These are phyloP conservation scores for Arthroderma sp. DNA, from an alignment of 2,329 filamentous ascomycete genomes.

Conservation along the genomic window DNA sequence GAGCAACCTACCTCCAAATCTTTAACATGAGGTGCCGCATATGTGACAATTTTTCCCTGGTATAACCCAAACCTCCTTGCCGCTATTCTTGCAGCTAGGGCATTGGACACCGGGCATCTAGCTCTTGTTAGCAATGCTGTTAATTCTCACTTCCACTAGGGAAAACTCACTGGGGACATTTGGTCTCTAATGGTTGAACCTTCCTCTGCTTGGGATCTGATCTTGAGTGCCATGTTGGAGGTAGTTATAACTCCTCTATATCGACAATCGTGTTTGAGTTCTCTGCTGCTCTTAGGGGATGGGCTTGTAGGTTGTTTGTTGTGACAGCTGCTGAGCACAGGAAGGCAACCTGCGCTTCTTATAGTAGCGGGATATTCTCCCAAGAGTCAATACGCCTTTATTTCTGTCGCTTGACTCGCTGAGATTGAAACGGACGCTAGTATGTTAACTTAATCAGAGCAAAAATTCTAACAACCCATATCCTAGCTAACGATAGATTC, in stretches of 20 bases:
- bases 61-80: constrained; percentile 33
- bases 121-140: not conserved
- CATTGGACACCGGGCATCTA: constrained; percentile 35
- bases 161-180: constrained; percentile 10
- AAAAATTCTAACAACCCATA: too few relatives aligned
- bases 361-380: too few relatives aligned
- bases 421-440: too few relatives aligned
- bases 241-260: not conserved
- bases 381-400: too few relatives aligned
- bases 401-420: too few relatives aligned
- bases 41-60: constrained; percentile 34
- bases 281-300: too few relatives aligned
- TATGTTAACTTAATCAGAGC: too few relatives aligned
- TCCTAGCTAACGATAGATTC: too few relatives aligned
- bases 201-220: not conserved
- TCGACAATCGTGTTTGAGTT: too few relatives aligned
- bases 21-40: constrained; percentile 19
- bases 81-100: constrained; percentile 23
- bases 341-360: too few relatives aligned
- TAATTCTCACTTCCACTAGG: not conserved
- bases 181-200: not conserved
- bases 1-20: not conserved
- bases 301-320: too few relatives aligned
- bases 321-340: too few relatives aligned
- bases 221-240: not conserved